Evolutionary conservation across 306 rosid genomes (phyloP), one percentile per base, ranked within the genome.

Genomic region (peach (Prunus persica)): DNA sequence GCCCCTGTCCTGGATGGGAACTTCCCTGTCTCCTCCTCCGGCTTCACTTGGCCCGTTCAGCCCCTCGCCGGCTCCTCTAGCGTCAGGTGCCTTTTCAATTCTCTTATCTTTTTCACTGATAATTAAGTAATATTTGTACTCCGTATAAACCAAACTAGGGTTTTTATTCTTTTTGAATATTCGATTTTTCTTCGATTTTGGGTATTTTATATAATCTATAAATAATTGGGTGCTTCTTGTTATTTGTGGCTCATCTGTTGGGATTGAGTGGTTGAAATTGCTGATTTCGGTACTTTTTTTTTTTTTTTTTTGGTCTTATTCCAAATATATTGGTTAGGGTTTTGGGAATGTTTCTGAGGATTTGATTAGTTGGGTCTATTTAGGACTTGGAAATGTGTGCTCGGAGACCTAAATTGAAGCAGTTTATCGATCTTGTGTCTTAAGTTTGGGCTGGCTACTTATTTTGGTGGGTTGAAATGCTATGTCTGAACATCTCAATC

Each of bases 1-100:
- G 83, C 86, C 30, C 74, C 97, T 61, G 95, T 85, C 54, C 80
- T 90, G 1, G 97, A 85, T 49, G 86, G 70, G 15, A 83, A 73
- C 87, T 94, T 91, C 80, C 65, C 85, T 12, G 84, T 81, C 13
- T 77, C 93, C 45, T 58, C 88, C 72, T 65, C 96, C 0, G 88
- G 84, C 34, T 94, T 95, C 84, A 54, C 77, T 72, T 95, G 99
- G 97, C 80, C 93, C 15, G 85, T 79, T 3, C 91, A 83, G 10
- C 63, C 93, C 79, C 32, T 89, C 16, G 84, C 84, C 52, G 84
- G 81, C 46, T 47, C 91, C 30, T 69, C 90, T 16, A 83, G 77
- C 80, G 80, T 78, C 73, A 83, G 95, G 98, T 95, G 75, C 69
- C 68, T 55, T 45, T 55, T 45, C 22, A 15, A 2, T 45, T 30